phyloP scores from a whole-genome alignment of 306 rosid species.

The Sechiopsis laciniata region DNA sequence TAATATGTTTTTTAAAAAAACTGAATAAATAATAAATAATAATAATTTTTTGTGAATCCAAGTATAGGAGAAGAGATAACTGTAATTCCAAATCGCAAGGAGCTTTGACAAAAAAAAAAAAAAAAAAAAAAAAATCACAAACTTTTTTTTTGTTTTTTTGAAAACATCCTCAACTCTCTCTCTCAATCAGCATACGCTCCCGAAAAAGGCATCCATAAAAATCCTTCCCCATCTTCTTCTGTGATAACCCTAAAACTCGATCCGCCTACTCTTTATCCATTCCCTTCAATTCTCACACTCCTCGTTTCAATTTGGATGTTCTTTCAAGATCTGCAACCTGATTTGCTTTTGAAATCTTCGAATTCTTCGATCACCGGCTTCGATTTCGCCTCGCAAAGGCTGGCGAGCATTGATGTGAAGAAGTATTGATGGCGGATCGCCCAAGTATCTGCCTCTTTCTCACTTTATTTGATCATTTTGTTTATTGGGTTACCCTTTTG shows the following conservation, averaged over 20 bases:
- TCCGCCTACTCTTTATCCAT: conserved; percentile 18
- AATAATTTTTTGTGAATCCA: no score
- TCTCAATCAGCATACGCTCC: not conserved
- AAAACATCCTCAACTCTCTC: not conserved
- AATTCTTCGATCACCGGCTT: conserved; percentile 27
- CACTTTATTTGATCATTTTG: conserved; percentile 29
- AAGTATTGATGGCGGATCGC: conserved; percentile 78
- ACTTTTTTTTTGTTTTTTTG: no score
- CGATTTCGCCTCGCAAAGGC: conserved; percentile 38
- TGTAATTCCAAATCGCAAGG: no score
- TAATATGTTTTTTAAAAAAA: no score
- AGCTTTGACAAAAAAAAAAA: no score
- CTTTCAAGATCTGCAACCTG: not conserved
- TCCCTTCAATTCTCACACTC: not conserved
- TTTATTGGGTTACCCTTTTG: conserved; percentile 33
- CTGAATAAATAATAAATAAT: no score
- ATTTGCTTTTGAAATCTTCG: not conserved
- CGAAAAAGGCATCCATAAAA: conserved; percentile 22
- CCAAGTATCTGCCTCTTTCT: conserved; percentile 51
- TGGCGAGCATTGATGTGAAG: conserved; percentile 59
- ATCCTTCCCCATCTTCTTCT: conserved; percentile 25
- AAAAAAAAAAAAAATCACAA: no score
- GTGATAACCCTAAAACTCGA: conserved; percentile 68
- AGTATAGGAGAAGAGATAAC: no score
- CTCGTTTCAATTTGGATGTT: not conserved